Evolutionary conservation across 116 monocot genomes (phyloP).

Genomic region (Iris pallida): DNA sequence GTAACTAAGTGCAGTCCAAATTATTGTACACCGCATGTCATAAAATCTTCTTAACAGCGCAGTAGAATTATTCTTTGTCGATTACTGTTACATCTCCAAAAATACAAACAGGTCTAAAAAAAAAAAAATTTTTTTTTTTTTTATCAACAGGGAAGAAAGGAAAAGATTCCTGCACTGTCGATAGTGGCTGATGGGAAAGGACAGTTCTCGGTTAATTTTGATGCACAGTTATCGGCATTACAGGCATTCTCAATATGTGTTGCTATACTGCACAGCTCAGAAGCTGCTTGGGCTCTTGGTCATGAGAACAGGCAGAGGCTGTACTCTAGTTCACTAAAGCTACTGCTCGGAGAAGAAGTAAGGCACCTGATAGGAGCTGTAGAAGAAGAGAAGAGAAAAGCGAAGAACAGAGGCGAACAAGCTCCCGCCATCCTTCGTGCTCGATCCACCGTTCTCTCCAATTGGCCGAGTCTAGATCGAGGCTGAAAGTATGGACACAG

Average conservation of each 20-base stretch:
- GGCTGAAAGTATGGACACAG: not conserved
- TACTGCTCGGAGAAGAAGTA: slow-evolving; percentile 71
- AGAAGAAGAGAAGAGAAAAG: slow-evolving; percentile 53
- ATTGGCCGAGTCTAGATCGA: slow-evolving; percentile 52
- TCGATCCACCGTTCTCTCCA: slow-evolving; percentile 69
- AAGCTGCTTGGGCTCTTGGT: slow-evolving; percentile 36
- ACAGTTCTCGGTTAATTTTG: slow-evolving; percentile 64
- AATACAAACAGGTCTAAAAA: too few relatives aligned
- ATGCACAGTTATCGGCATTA: slow-evolving; percentile 61
- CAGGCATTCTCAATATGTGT: slow-evolving; percentile 87
- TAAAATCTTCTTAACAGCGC: too few relatives aligned
- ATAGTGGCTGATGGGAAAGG: slow-evolving; percentile 53
- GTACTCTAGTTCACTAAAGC: slow-evolving; percentile 54
- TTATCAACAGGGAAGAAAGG: slow-evolving; percentile 61
- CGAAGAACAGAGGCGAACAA: slow-evolving; percentile 27
- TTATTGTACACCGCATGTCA: too few relatives aligned
- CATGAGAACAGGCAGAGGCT: slow-evolving; percentile 37
- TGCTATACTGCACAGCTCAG: slow-evolving; percentile 59
- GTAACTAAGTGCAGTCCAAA: too few relatives aligned
- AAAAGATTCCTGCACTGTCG: slow-evolving; percentile 50
- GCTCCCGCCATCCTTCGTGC: slow-evolving; percentile 27
- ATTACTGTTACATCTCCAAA: too few relatives aligned
- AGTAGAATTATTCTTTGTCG: too few relatives aligned
- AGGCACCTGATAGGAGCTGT: slow-evolving; percentile 50
- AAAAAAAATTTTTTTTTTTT: not conserved